A percentile compares a stretch with the other conserved stretches of the same genome.
Evolutionary conservation across 2,329 filamentous ascomycete genomes (phyloP).

Genomic region (Pseudocercospora musae): DNA sequence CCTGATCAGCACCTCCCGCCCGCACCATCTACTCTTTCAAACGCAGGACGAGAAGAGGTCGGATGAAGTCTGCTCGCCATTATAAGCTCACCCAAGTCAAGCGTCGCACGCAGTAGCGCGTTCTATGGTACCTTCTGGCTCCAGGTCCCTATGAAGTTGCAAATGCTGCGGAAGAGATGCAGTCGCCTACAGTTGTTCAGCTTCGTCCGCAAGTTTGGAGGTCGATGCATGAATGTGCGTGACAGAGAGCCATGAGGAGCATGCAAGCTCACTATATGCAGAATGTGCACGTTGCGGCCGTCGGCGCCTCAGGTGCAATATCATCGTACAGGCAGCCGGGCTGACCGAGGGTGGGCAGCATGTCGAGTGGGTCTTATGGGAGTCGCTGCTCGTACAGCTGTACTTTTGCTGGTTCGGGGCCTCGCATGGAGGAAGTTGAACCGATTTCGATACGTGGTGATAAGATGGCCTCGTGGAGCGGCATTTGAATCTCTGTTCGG

Average conservation of each 20-base stretch:
- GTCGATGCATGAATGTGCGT: background rate
- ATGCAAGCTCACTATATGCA: background rate
- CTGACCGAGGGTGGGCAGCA: background rate
- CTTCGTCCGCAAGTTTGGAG: background rate
- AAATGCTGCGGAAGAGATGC: background rate
- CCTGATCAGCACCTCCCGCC: background rate
- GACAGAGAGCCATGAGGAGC: background rate
- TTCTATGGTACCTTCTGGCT: background rate
- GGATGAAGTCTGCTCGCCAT: background rate
- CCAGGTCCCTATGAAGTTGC: background rate
- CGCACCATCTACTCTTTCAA: background rate
- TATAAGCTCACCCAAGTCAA: background rate
- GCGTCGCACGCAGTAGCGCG: background rate
- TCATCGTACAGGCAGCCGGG: background rate
- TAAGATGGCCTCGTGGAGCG: background rate
- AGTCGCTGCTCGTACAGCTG: background rate
- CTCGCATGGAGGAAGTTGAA: background rate
- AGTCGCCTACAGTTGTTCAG: background rate
- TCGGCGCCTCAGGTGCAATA: background rate
- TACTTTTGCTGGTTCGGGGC: background rate
- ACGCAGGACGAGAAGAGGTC: background rate
- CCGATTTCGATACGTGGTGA: background rate
- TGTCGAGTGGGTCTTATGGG: background rate
- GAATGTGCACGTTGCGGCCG: background rate
- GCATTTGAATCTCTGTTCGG: constrained; percentile 1